Evolutionary conservation across 1,139 yeast species (phyloP), one percentile per base, ranked within the genome.

Genomic region (Suhomyces wounanorum): DNA sequence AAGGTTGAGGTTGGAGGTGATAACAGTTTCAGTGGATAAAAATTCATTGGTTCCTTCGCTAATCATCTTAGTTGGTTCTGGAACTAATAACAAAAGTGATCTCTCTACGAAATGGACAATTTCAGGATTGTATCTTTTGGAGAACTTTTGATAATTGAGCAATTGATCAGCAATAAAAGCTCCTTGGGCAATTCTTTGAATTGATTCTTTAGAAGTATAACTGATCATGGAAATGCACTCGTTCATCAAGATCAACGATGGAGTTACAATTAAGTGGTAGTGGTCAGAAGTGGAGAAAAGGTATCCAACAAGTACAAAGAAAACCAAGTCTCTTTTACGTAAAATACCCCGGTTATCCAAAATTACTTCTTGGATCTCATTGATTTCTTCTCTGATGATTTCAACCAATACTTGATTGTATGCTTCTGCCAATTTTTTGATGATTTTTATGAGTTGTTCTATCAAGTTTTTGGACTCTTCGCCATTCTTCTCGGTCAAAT

Each of bases 241-340:
- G 49, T 86, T 82, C 75, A 91, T 83, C 42, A 90, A 68, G 39
- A 94, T 79, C 37, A 83, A 73, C 1, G 95, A 80, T 2, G 98
- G 97, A 0, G 97, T 91, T 4, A 86, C 92, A 16, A 94, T 87
- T 55, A 90, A 77, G 74, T 95, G 98, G 68, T 89, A 94, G 64
- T 91, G 95, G 74, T 95, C 99, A 0, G 99, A 94, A 0, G 97
- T 89, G 0, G 99, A 91, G 63, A 88, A 95, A 10, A 92, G 65
- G 50, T 79, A 73, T 9, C 97, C 97, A 54, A 91, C 77, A 21
- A 90, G 63, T 0, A 84, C 77, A 61, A 87, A 89, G 53, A 86
- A 80, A 6, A 89, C 70, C 52, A 91, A 68, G 63, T 91, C 96
- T 26, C 81, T 72, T 48, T 70, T 69, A 17, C 42, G 47, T 6